Evolutionary conservation across 1,284 basidiomycete species (phyloP), one percentile per base, ranked within the genome.

Genomic region (Heterobasidion irregulare): DNA sequence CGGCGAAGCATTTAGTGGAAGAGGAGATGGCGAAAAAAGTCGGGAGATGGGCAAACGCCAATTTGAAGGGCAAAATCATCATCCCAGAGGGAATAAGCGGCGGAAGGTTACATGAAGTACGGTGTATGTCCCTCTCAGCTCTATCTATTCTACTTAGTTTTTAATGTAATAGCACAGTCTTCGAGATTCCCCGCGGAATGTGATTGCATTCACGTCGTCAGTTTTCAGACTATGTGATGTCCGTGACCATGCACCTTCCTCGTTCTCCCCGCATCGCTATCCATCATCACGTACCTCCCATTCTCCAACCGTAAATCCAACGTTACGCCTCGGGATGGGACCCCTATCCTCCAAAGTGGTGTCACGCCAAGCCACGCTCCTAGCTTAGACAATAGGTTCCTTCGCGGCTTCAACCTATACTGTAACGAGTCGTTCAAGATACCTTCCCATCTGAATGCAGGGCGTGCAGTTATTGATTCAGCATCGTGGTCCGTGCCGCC

Each of bases 401-500:
- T 68, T 45, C 68, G 68, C 13, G 70, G 68, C 46, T 62, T 65
- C 53, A 68, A 69, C 38, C 70, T 69, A 44, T 66, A 67, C 9
- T 67, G 68, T n/a, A 79, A 65, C 9, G 79, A 75, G 64, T 85
- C 83, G 16, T 72, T 76, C 26, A 86, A 71, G n/a, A 86, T 76
- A n/a, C 79, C 81, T 67, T 89, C 86, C 83, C 85, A 89, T 48
- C 79, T 75, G 67, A 85, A 89, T 7, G 71, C 69, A 0, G 82
- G 81, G 9, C 87, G 77, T 0, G 79, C 70, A 15, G 78, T 77
- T 53, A 89, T 84, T 47, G 72, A 75, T 1, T 71, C 68, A 59
- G 82, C 80, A 62, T 89, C 82, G 59, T 89, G 80, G 62, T 87
- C 81, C 1, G 88, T 90, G 0, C 87, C 89, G 6, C 77, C 82